Conservation (phyloP, 164 flowering plant species). For the Liquidambar formosana region DNA sequence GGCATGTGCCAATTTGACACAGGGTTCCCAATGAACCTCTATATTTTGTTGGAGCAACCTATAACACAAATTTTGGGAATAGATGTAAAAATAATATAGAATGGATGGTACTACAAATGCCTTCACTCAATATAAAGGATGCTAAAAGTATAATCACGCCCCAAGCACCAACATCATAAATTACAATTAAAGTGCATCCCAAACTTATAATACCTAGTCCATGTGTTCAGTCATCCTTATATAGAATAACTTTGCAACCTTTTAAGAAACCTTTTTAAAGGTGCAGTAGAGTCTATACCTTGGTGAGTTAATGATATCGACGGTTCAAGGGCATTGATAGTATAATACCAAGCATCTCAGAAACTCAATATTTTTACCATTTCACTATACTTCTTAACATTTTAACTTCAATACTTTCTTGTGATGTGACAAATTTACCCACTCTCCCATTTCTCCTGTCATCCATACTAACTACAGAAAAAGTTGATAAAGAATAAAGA, state of each 20-base stretch:
- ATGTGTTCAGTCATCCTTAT: neutral
- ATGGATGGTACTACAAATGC: neutral
- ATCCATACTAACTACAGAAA: neutral
- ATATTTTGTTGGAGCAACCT: conserved; percentile 81
- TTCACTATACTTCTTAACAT: neutral
- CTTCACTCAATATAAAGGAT: neutral
- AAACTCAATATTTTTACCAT: too few species aligned
- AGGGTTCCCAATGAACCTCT: conserved; percentile 74
- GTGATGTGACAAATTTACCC: neutral
- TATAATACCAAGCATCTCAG: too few species aligned
- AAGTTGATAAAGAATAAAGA: neutral
- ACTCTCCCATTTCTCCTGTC: neutral
- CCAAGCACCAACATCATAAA: neutral
- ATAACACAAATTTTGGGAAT: conserved; percentile 11
- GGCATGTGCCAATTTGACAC: conserved; percentile 77
- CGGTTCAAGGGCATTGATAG: neutral
- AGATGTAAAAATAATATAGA: conserved; percentile 1
- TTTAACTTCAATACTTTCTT: neutral
- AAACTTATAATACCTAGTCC: neutral
- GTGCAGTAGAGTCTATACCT: neutral
- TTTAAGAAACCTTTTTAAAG: neutral
- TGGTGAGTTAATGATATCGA: too few species aligned
- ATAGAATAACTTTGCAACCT: conserved; percentile 1
- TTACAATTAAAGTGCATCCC: neutral
- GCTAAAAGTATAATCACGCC: neutral